Base-by-base conservation (phyloP, 345 rosid species). In the Odontarrhena argentea region DNA sequence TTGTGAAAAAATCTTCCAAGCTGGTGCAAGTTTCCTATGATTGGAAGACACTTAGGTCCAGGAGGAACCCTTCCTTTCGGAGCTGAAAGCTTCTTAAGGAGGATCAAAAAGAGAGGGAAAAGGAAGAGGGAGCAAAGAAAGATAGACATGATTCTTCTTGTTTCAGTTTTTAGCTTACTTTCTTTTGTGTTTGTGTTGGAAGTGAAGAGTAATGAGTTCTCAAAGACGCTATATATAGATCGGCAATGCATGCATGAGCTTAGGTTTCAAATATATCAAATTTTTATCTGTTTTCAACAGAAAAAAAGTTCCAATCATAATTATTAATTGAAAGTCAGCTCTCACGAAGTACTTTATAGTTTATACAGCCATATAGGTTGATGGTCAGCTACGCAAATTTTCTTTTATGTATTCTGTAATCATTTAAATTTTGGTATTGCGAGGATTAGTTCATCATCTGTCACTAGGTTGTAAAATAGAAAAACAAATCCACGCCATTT, bases 1-100 rank as follows among this genome's bases (percentile, higher is more conserved):
- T 54, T 65, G 32, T 75, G 75, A 63, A 69, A 55, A 55, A 68
- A 68, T 30, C 68, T 63, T 46, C 74, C 78, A 53, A 74, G 22
- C 9, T 74, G 78, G 55, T 69, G 78, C 37, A 75, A 51, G 66
- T 75, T 75, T 56, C 78, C 78, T 2, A 75, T 58, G 55, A 75
- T 64, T 1, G 78, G 78, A 5, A 75, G 55, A 44, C 69, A 62
- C n/a, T 0, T 58, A n/a, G 78, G 75, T 44, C 78, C 75, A 0
- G 78, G 75, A 43, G 73, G 73, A 25, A 61, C 64, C 40, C 45
- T 60, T 4, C 58, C 50, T 37, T 51, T 67, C 1, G 65, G 59
- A 2, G 14, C 3, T 51, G 18, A 40, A 44, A 67, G 73, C 32
- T 43, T 59, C 18, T 35, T 59, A 0, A 43, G 3, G 42, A 66